These are phyloP conservation scores for Podosphaera xanthii DNA, from an alignment of 2,329 filamentous ascomycete genomes.

Conservation along the genomic window DNA sequence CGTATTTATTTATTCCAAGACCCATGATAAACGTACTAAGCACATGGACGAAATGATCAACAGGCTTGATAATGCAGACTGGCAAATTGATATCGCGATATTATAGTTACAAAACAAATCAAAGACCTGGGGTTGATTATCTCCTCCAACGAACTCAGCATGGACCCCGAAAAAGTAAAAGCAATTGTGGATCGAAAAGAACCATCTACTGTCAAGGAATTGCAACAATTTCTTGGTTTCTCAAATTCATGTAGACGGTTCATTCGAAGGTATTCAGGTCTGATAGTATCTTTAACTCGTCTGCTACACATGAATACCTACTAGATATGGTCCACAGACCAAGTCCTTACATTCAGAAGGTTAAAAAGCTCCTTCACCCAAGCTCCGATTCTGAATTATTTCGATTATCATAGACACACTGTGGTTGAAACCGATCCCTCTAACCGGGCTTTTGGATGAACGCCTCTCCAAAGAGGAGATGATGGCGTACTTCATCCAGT, in stretches of 20 bases:
- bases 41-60: background rate
- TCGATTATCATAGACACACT: background rate
- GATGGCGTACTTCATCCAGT: background rate
- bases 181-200: background rate
- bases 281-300: background rate
- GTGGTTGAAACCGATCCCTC: background rate
- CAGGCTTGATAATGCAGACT: background rate
- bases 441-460: background rate
- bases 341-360: background rate
- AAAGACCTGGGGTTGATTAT: conserved; percentile 2
- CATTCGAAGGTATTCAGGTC: background rate
- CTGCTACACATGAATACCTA: background rate
- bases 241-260: background rate
- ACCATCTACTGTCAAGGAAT: background rate
- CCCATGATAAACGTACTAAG: background rate
- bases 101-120: conserved; percentile 1
- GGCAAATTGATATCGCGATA: conserved; percentile 1
- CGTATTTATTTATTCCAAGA: background rate
- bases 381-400: background rate
- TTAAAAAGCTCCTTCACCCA: background rate
- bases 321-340: background rate
- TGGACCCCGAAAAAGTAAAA: background rate
- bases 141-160: background rate
- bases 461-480: background rate
- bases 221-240: background rate